Conservation (phyloP, 306 rosid species). For the Acacia confusa region DNA sequence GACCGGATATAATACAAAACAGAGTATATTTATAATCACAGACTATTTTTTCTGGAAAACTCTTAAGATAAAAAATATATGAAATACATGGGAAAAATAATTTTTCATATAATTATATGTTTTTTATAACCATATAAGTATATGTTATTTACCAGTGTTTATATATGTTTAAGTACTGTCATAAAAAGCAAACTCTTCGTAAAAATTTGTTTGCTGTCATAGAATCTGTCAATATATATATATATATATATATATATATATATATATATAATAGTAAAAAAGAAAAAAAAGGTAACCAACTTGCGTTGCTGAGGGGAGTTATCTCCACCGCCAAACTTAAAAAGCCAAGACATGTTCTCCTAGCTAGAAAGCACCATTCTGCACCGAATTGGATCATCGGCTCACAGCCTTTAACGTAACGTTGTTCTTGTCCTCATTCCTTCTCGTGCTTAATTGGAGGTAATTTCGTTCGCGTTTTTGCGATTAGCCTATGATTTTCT, state of each 20-base stretch:
- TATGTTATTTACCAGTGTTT: too few relatives aligned
- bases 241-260: neutral
- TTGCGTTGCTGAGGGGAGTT: slow-evolving; percentile 27
- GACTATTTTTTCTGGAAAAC: neutral
- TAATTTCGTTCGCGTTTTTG: neutral
- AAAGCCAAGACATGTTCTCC: neutral
- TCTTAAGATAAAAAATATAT: too few relatives aligned
- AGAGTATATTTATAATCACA: neutral
- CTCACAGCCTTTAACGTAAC: neutral
- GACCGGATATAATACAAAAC: neutral
- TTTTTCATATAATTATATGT: neutral
- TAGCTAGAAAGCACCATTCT: neutral
- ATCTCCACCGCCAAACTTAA: slow-evolving; percentile 24
- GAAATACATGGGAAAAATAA: too few relatives aligned
- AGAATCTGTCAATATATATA: too few relatives aligned
- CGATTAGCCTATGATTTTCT: neutral
- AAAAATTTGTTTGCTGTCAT: too few relatives aligned
- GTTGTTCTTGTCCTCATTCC: neutral
- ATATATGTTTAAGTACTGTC: too few relatives aligned
- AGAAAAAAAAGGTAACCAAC: neutral
- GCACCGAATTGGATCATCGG: neutral
- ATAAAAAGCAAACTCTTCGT: too few relatives aligned
- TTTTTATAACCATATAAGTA: too few relatives aligned
- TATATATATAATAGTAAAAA: neutral
- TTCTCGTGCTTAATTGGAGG: neutral